phyloP scores from a whole-genome alignment of 331 rosid species.

The Phaseolus coccineus region DNA sequence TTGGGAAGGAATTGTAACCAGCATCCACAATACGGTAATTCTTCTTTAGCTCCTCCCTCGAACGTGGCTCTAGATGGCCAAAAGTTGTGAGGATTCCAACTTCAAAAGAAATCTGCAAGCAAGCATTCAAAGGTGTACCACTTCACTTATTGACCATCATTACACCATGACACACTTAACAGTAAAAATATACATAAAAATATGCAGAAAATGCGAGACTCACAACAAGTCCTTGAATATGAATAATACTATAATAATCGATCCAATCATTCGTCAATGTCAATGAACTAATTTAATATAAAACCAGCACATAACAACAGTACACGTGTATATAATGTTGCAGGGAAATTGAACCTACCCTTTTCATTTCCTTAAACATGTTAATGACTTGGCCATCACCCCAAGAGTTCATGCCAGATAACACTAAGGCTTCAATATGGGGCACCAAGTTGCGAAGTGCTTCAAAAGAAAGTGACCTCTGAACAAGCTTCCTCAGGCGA shows the following conservation, averaged over 20 bases:
- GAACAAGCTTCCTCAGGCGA: slow-evolving; percentile 78
- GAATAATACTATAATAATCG: slow-evolving; percentile 34
- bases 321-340: not conserved
- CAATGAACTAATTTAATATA: not conserved
- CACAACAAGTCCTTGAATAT: not conserved
- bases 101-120: slow-evolving; percentile 74
- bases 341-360: slow-evolving; percentile 45
- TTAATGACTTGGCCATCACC: slow-evolving; percentile 55
- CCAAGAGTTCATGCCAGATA: slow-evolving; percentile 64
- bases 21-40: slow-evolving; percentile 67
- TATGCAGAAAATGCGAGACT: slow-evolving; percentile 20
- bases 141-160: slow-evolving; percentile 24
- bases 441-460: slow-evolving; percentile 69
- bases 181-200: slow-evolving; percentile 20
- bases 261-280: slow-evolving; percentile 39
- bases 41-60: slow-evolving; percentile 67
- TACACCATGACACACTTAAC: slow-evolving; percentile 19
- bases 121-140: slow-evolving; percentile 34
- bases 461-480: slow-evolving; percentile 59
- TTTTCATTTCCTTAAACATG: slow-evolving; percentile 82
- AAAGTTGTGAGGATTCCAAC: slow-evolving; percentile 77
- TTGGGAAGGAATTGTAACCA: slow-evolving; percentile 91
- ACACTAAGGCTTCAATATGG: slow-evolving; percentile 62
- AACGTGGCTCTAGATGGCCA: slow-evolving; percentile 63
- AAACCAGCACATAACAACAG: not conserved